These are phyloP conservation scores for Ceratobasidium sp. DNA, from an alignment of 1,284 basidiomycete genomes.

Conservation along the genomic window DNA sequence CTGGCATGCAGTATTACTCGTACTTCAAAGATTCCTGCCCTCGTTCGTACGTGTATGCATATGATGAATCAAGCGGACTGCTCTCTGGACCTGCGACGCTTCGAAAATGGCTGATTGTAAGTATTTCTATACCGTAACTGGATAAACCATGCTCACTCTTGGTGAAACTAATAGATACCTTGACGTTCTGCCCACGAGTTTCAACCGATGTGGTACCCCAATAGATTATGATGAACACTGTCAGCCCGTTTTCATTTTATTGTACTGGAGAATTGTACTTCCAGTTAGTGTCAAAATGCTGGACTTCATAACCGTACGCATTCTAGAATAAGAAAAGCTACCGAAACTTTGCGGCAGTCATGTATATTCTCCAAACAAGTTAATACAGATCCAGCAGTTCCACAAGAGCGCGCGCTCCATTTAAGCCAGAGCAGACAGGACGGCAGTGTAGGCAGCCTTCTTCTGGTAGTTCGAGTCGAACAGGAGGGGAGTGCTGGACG, in stretches of 20 bases:
- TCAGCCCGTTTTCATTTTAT: too few species aligned
- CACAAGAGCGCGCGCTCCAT: too few species aligned
- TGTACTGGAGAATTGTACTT: too few species aligned
- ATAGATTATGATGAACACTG: too few species aligned
- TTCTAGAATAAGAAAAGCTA: too few species aligned
- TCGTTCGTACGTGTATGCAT: conserved; percentile 69
- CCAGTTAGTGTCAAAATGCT: too few species aligned
- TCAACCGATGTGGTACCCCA: too few species aligned
- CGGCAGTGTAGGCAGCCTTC: conserved; percentile 45
- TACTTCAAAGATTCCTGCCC: conserved; percentile 62
- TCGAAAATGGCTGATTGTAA: conserved; percentile 55
- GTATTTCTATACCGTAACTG: background rate
- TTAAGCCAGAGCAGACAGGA: conserved; percentile 20
- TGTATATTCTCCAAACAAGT: too few species aligned
- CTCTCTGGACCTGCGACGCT: conserved; percentile 65
- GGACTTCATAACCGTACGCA: too few species aligned
- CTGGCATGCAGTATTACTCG: conserved; percentile 45
- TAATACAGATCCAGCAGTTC: too few species aligned
- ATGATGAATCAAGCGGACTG: conserved; percentile 68
- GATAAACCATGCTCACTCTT: conserved; percentile 48
- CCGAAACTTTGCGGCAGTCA: too few species aligned
- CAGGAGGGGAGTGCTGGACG: conserved; percentile 34
- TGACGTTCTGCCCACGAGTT: conserved; percentile 54
- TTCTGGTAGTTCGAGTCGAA: conserved; percentile 45
- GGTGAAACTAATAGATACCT: conserved; percentile 45